phyloP scores from a whole-genome alignment of 1,284 basidiomycete species.

The Malassezia slooffiae region DNA sequence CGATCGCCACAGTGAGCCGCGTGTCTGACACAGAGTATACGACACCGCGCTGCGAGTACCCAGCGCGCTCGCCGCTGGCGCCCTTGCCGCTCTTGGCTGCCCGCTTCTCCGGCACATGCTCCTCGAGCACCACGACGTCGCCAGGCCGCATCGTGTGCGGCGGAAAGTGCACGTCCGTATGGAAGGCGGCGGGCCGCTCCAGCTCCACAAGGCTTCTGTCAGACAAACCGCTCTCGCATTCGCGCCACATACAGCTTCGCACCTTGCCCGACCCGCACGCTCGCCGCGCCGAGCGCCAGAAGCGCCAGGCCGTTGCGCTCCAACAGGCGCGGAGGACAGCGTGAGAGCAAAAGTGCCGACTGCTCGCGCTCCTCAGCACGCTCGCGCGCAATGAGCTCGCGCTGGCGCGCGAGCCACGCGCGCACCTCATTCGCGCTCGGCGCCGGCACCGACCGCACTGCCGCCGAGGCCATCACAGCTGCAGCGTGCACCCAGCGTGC shows the following conservation, averaged over 20 bases:
- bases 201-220: constrained; percentile 59
- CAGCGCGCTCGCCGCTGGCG: background rate
- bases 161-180: constrained; percentile 61
- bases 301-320: constrained; percentile 77
- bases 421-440: constrained; percentile 30
- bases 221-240: too few species aligned
- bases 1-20: constrained; percentile 6
- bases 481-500: background rate
- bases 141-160: constrained; percentile 75
- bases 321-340: constrained; percentile 69
- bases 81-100: too few species aligned
- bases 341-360: constrained; percentile 66
- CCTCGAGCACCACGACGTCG: constrained; percentile 72
- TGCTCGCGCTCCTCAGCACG: constrained; percentile 71
- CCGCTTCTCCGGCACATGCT: constrained; percentile 50
- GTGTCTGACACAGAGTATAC: constrained; percentile 49
- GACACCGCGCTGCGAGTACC: constrained; percentile 12
- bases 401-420: constrained; percentile 63
- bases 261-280: constrained; percentile 68
- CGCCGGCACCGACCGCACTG: constrained; percentile 17
- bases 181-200: constrained; percentile 69
- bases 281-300: constrained; percentile 60
- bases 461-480: background rate
- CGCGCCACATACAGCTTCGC: constrained; percentile 68
- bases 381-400: constrained; percentile 60